A percentile compares a stretch with the other conserved stretches of the same genome.
These are phyloP conservation scores for Lycium ferocissimum DNA, from an alignment of 257 asterid species.

Conservation along the genomic window DNA sequence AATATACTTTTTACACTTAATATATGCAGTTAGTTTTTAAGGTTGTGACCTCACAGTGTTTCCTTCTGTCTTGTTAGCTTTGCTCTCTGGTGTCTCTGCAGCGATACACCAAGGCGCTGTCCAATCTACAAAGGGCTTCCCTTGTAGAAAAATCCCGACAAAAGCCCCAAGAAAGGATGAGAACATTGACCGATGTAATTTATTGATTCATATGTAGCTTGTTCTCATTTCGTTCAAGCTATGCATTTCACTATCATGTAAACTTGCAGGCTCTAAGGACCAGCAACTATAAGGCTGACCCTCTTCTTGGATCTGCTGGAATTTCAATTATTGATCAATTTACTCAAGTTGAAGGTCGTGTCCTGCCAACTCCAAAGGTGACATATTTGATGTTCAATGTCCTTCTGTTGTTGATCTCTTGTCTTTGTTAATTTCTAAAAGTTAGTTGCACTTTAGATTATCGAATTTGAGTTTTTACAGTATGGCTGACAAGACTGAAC, in stretches of 20 bases:
- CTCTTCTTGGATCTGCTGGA: too few species aligned
- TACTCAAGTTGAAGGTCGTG: too few species aligned
- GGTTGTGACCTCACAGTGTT: not conserved
- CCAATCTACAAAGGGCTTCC: constrained; percentile 19
- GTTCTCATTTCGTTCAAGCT: too few species aligned
- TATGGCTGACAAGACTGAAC: not conserved
- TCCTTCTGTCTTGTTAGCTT: constrained; percentile 41
- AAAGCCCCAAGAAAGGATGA: too few species aligned
- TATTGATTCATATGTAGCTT: too few species aligned
- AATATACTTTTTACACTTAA: not conserved
- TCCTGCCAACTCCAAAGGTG: constrained; percentile 65
- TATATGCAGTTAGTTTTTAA: not conserved
- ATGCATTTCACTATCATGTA: too few species aligned
- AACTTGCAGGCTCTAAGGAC: too few species aligned
- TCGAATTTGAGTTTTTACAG: not conserved
- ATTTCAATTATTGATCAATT: too few species aligned
- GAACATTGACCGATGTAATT: too few species aligned
- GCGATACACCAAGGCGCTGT: constrained; percentile 54
- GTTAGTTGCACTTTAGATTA: not conserved
- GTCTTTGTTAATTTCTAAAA: not conserved
- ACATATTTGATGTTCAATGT: not conserved
- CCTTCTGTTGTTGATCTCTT: not conserved
- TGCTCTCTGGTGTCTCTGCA: constrained; percentile 68
- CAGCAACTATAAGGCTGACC: too few species aligned
- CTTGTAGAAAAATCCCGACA: too few species aligned